phyloP scores from a whole-genome alignment of 768 basidiomycete genomes.

The Tylopilus cervinicoccineus region DNA sequence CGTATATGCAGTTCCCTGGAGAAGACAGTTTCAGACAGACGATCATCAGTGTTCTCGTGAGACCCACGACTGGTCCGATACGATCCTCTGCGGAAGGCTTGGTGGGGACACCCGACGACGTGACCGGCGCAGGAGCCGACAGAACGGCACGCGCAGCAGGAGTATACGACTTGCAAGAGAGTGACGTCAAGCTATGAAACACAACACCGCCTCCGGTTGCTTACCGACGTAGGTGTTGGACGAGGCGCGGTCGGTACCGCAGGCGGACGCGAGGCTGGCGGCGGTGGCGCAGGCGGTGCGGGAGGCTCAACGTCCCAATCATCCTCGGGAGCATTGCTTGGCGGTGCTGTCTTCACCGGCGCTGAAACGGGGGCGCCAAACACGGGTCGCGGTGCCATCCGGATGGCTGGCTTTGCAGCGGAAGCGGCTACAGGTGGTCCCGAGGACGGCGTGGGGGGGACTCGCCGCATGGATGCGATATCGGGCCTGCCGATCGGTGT shows the following conservation, averaged over 20 bases:
- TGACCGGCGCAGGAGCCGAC: constrained; percentile 34
- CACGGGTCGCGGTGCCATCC: constrained; percentile 45
- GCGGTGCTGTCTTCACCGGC: constrained; percentile 35
- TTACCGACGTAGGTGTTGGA: constrained; percentile 37
- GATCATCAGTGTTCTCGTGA: not conserved
- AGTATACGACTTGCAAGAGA: constrained; percentile 18
- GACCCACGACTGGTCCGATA: constrained; percentile 66
- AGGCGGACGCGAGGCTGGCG: constrained; percentile 47
- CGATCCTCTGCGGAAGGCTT: constrained; percentile 79
- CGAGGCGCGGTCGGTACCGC: constrained; percentile 39
- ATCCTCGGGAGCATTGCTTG: constrained; percentile 46
- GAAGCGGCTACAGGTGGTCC: not conserved
- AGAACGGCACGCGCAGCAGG: constrained; percentile 28
- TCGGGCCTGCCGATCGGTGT: constrained; percentile 73
- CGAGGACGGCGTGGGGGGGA: constrained; percentile 29
- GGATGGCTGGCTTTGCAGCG: constrained; percentile 29
- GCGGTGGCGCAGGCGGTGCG: constrained; percentile 39
- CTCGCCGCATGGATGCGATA: constrained; percentile 55
- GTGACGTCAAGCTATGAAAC: not conserved
- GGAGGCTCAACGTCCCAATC: constrained; percentile 58
- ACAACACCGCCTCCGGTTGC: constrained; percentile 11
- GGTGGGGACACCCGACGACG: constrained; percentile 46
- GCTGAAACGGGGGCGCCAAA: constrained; percentile 44
- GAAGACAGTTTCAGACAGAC: not conserved
- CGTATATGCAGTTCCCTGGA: constrained; percentile 76